phyloP scores from a whole-genome alignment of 192 early-diverging fungal species.

The Coemansia sp. region DNA sequence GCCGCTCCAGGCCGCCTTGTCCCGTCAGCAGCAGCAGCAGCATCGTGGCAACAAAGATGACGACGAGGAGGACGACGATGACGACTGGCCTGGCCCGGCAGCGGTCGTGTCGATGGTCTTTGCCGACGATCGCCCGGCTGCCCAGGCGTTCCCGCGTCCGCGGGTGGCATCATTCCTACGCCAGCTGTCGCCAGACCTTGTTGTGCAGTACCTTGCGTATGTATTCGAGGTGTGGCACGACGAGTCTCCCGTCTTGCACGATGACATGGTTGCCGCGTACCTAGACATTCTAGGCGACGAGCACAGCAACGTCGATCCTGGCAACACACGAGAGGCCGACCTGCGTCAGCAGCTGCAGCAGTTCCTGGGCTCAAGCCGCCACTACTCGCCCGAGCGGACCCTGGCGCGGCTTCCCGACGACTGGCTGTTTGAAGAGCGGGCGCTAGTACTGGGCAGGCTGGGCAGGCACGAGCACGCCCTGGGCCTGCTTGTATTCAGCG shows the following conservation, averaged over 20 bases:
- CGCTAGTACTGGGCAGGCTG: constrained; percentile 72
- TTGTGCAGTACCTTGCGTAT: constrained; percentile 72
- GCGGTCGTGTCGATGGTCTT: constrained; percentile 41
- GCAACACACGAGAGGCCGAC: background rate
- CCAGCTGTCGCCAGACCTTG: constrained; percentile 57
- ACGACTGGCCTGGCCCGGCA: constrained; percentile 22
- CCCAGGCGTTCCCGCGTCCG: constrained; percentile 56
- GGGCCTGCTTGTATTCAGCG: constrained; percentile 71
- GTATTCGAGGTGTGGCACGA: constrained; percentile 69
- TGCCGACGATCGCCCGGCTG: constrained; percentile 49
- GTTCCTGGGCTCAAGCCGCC: constrained; percentile 64
- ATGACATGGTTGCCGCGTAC: constrained; percentile 74
- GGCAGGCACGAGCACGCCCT: constrained; percentile 84
- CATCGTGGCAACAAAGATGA: constrained; percentile 8
- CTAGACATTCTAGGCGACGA: constrained; percentile 55
- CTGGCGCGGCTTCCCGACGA: constrained; percentile 69
- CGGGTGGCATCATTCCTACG: constrained; percentile 65
- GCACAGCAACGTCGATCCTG: background rate
- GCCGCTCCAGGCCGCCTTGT: constrained; percentile 63
- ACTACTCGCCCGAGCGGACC: constrained; percentile 72
- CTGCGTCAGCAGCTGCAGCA: constrained; percentile 46
- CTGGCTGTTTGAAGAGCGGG: constrained; percentile 77
- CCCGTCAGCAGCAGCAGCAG: constrained; percentile 36
- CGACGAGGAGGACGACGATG: constrained; percentile 7
- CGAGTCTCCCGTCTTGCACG: constrained; percentile 65